Evolutionary conservation across 331 rosid species (phyloP), one percentile per base, ranked within the genome.

Genomic region (Prunus yedoensis): DNA sequence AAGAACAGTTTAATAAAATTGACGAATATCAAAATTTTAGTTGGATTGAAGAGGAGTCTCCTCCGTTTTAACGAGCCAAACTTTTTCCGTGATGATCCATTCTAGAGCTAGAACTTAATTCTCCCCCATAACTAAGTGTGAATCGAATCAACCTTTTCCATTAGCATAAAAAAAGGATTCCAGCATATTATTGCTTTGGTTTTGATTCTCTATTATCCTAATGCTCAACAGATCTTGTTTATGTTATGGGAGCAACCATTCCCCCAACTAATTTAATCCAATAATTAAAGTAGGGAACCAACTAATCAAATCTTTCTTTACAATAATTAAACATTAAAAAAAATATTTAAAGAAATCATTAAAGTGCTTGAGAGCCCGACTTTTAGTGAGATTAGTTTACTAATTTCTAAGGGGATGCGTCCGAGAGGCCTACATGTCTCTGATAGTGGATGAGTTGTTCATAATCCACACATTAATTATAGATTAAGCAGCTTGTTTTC

Each of bases 171-270:
- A 27, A 27, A 45, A 46, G 12, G 45, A 25, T 5, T 47, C 28
- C 10, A 16, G 52, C 62, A 64, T 38, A 51, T 30, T 27, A n/a
- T n/a, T n/a, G 74, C n/a, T 59, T 32, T 32, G 38, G 38, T 32
- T 32, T 80, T 41, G 58, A 20, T 73, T 57, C 69, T 6, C 25
- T 21, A 56, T 18, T 47, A 71, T 47, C 59, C 58, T 49, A 15
- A 38, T 32, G 66, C 68, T 46, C 79, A 74, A 61, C 68, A 53
- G 60, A 62, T 61, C 67, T 60, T 74, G 80, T 80, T 74, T 63
- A 80, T 75, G 83, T 62, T 61, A 62, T 62, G 77, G 83, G 67
- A 80, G 80, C 80, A 74, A 25, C 38, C 17, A 74, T 50, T 79
- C 52, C 54, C 67, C 50, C 17, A 38, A 11, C 76, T n/a, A 68